Conservation (phyloP, 2,329 filamentous ascomycete species). For the Neocatenulostroma microsporum region DNA sequence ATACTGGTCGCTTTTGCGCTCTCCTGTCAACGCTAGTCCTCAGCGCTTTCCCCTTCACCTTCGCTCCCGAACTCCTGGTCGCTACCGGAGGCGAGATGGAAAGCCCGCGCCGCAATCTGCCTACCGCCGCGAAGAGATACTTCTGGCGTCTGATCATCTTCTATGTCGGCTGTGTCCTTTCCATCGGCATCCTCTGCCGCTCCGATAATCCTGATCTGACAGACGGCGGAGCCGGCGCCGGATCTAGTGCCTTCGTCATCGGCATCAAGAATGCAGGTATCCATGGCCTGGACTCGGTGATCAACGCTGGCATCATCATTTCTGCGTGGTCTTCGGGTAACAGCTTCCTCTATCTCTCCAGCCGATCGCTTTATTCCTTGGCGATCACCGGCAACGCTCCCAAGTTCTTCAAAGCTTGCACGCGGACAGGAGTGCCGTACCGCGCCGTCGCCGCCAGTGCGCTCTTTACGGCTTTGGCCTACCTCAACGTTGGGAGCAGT, state of each 20-base stretch:
- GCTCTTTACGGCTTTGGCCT: slow-evolving; percentile 61
- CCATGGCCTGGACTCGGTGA: slow-evolving; percentile 52
- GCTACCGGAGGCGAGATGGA: slow-evolving; percentile 50
- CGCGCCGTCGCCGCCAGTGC: slow-evolving; percentile 63
- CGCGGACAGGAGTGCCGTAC: slow-evolving; percentile 54
- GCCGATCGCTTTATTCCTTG: slow-evolving; percentile 46
- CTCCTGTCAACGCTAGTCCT: slow-evolving; percentile 46
- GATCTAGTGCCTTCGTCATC: slow-evolving; percentile 12
- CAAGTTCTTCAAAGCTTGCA: slow-evolving; percentile 45
- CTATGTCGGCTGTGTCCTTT: slow-evolving; percentile 50
- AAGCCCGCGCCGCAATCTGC: slow-evolving; percentile 51
- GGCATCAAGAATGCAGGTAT: slow-evolving; percentile 44
- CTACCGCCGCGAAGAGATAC: slow-evolving; percentile 51
- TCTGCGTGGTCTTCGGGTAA: slow-evolving; percentile 54
- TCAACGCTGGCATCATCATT: slow-evolving; percentile 60
- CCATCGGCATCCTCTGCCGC: slow-evolving; percentile 55
- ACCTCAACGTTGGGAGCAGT: slow-evolving; percentile 64
- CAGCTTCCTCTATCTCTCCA: slow-evolving; percentile 46
- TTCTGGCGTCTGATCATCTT: slow-evolving; percentile 57
- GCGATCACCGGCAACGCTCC: slow-evolving; percentile 60
- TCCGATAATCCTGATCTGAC: slow-evolving; percentile 46
- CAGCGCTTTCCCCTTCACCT: slow-evolving; percentile 46
- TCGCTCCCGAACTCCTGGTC: slow-evolving; percentile 49
- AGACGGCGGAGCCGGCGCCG: slow-evolving; percentile 17
- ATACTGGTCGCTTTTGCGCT: slow-evolving; percentile 45